Percentiles rank a stretch among this genome's conserved stretches.
Conservation (phyloP, 2,329 filamentous ascomycete genomes). For the Verticillium albo-atrum region DNA sequence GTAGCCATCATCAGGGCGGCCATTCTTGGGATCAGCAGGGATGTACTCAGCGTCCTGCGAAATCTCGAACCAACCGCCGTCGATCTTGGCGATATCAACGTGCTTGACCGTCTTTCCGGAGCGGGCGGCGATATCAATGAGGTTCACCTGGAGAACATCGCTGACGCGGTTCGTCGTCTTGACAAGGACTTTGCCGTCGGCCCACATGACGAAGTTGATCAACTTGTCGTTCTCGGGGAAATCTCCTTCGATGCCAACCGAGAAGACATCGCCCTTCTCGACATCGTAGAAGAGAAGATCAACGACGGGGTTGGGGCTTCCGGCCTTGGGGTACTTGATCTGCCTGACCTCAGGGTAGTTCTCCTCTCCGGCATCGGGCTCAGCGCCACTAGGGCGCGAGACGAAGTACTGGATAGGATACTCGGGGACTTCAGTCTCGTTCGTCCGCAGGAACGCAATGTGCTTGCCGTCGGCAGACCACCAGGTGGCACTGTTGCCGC, state of each 20-base stretch:
- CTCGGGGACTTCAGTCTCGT: constrained; percentile 85
- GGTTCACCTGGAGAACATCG: constrained; percentile 79
- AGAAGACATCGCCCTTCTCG: constrained; percentile 70
- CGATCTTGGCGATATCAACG: constrained; percentile 75
- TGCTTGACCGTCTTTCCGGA: constrained; percentile 75
- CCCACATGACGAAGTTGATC: constrained; percentile 92
- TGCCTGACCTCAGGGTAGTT: constrained; percentile 84
- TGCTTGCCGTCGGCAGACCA: constrained; percentile 80
- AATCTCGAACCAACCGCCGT: constrained; percentile 97
- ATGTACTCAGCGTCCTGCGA: constrained; percentile 82
- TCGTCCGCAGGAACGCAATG: constrained; percentile 77
- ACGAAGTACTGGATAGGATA: constrained; percentile 94
- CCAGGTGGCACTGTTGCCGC: constrained; percentile 74
- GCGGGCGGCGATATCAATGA: constrained; percentile 73
- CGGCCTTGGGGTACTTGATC: constrained; percentile 97
- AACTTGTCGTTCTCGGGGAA: constrained; percentile 80
- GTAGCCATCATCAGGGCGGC: constrained; percentile 80
- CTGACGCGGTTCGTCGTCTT: constrained; percentile 94
- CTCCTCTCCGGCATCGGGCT: constrained; percentile 68
- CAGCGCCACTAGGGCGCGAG: constrained; percentile 72
- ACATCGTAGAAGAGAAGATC: constrained; percentile 87
- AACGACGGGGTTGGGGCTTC: constrained; percentile 87
- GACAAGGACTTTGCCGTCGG: constrained; percentile 76
- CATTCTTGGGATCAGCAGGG: constrained; percentile 73
- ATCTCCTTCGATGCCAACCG: constrained; percentile 69